Evolutionary conservation across 1,139 yeast species (phyloP).

Genomic region (Yamadazyma siamensis): DNA sequence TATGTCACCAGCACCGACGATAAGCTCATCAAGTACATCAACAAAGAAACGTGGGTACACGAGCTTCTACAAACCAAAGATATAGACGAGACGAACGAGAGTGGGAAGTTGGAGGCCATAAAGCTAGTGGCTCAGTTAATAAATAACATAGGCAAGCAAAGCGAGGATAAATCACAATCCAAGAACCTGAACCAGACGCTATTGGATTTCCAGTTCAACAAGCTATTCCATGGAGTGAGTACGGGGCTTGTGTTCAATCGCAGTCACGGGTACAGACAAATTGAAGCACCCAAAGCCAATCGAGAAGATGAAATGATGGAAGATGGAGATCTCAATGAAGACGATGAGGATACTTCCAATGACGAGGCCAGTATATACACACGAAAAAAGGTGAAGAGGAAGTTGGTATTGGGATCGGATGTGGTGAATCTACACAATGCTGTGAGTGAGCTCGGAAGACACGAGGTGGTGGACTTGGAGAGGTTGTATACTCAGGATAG

Average conservation of each 20-base stretch:
- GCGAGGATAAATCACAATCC: background rate
- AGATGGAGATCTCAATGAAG: constrained; percentile 3
- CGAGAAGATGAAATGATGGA: constrained; percentile 3
- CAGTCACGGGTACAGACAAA: background rate
- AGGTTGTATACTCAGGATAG: too few species aligned
- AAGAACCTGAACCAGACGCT: constrained; percentile 1
- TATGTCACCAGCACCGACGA: constrained; percentile 58
- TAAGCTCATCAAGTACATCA: constrained; percentile 41
- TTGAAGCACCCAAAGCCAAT: background rate
- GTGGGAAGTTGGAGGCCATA: constrained; percentile 5
- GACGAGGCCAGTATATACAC: constrained; percentile 5
- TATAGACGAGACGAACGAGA: constrained; percentile 5
- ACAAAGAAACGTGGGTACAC: constrained; percentile 51
- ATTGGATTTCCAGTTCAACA: constrained; percentile 3
- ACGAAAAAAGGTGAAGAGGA: constrained; percentile 3
- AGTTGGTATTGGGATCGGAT: constrained; percentile 1
- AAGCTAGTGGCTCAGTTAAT: constrained; percentile 1
- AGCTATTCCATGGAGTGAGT: background rate
- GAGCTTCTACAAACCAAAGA: constrained; percentile 14
- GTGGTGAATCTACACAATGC: constrained; percentile 1
- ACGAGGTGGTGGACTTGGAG: constrained; percentile 1
- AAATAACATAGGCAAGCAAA: background rate
- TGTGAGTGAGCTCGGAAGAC: constrained; percentile 1
- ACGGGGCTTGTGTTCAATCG: too few species aligned
- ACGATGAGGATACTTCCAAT: constrained; percentile 6